Evolutionary conservation across 768 basidiomycete species (phyloP), one percentile per base, ranked within the genome.

Genomic region (Naganishia vishniacii): DNA sequence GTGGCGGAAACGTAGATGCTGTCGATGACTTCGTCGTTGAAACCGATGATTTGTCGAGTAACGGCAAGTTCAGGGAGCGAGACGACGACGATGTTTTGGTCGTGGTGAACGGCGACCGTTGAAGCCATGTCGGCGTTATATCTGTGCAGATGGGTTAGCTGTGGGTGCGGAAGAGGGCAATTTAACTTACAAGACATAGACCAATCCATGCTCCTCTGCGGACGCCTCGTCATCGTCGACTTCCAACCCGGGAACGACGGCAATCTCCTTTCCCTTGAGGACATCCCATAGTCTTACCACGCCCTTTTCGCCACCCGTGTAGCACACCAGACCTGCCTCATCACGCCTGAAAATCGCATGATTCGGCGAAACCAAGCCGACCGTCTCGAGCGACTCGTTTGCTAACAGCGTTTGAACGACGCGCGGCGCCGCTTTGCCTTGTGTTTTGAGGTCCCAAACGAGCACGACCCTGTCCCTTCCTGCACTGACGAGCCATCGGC

Each of bases 11-110:
- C 82, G 79, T 92, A 90, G 28, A 83, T 81, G 4, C 86, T 84
- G 71, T 98, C 95, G 56, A 97, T 88, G 69, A 98, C 92, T 77
- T 98, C 94, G 77, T 99, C 95, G 76, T 98, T 98, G 82, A 88
- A 99, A 0, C 95, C 95, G 70, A 98, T 86, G 69, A 98, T 79
- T 70, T 97, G 94, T 18, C 88, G 86, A 1, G 82, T 80, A 26
- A 89, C 78, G 9, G 82, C 79, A 32, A 82, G 82, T 0, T 84
- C 83, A n/a, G 81, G 75, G 8, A 94, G 79, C 1, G 89, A 91
- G 18, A 48, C 26, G 79, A 91, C 91, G 48, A 92, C 82, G 69
- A 99, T 93, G 69, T 98, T 99, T 78, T 98, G 95, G 77, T 99
- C 94, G 25, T 89, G 91, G 74, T 94, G 93, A 16, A 92, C 80